Percentiles rank a stretch among this genome's conserved stretches.
These are phyloP conservation scores for Ustilago trichophora DNA, from an alignment of 1,284 basidiomycete species.

Conservation along the genomic window DNA sequence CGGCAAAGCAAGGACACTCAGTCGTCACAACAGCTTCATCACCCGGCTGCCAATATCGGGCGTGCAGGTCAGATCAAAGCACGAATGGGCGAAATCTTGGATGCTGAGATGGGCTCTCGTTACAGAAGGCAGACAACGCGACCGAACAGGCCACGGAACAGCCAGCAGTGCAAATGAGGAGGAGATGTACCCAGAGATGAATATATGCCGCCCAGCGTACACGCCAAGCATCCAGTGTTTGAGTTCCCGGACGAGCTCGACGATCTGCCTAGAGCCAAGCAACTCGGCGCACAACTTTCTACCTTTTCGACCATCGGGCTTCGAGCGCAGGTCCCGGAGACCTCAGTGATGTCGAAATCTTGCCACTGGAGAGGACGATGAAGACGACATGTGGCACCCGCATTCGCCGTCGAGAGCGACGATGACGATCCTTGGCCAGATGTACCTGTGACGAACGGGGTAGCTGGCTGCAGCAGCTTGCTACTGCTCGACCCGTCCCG, in stretches of 20 bases:
- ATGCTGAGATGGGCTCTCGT: conserved; percentile 44
- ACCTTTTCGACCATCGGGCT: conserved; percentile 17
- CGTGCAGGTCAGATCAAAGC: conserved; percentile 58
- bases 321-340: conserved; percentile 15
- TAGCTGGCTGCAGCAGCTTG: background rate
- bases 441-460: conserved; percentile 8
- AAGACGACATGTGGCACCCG: conserved; percentile 6
- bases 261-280: conserved; percentile 44
- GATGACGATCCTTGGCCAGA: conserved; percentile 44
- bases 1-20: conserved; percentile 19
- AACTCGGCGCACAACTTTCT: conserved; percentile 36
- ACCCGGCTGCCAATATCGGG: conserved; percentile 58
- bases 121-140: conserved; percentile 26
- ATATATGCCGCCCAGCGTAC: conserved; percentile 45
- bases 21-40: conserved; percentile 46
- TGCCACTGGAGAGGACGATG: conserved; percentile 8
- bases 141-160: conserved; percentile 16
- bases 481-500: background rate
- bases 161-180: conserved; percentile 45
- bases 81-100: conserved; percentile 54
- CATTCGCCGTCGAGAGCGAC: conserved; percentile 7
- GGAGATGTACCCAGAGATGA: conserved; percentile 61
- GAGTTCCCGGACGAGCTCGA: conserved; percentile 52
- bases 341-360: conserved; percentile 21
- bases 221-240: conserved; percentile 41